Percentiles rank a stretch among this genome's conserved stretches.
These are phyloP conservation scores for Phytophthora podocarpi DNA, from an alignment of 352 stramenopile species.

Conservation along the genomic window DNA sequence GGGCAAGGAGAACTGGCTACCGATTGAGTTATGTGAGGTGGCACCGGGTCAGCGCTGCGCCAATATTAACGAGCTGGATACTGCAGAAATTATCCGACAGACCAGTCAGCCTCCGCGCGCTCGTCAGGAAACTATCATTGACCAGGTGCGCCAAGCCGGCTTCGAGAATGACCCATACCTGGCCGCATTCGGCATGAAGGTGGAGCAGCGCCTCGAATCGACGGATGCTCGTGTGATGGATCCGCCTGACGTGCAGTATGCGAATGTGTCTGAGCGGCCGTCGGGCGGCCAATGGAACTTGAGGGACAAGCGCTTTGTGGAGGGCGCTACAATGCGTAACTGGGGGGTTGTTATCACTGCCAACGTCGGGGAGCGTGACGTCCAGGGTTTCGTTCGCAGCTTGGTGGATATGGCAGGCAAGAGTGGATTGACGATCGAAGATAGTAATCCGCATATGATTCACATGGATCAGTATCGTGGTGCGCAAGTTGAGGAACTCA, in stretches of 20 bases:
- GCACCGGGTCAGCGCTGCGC: slow-evolving; percentile 68
- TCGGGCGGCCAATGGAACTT: slow-evolving; percentile 77
- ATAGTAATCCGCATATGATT: slow-evolving; percentile 47
- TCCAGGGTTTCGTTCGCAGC: slow-evolving; percentile 50
- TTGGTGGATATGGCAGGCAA: slow-evolving; percentile 43
- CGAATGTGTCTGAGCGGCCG: slow-evolving; percentile 62
- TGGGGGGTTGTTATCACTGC: slow-evolving; percentile 65
- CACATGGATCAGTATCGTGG: slow-evolving; percentile 44
- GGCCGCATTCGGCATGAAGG: slow-evolving; percentile 61
- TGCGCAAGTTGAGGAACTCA: slow-evolving; percentile 59
- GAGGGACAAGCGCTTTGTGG: slow-evolving; percentile 70
- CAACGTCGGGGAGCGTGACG: slow-evolving; percentile 37
- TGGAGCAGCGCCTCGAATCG: slow-evolving; percentile 56
- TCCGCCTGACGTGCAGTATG: slow-evolving; percentile 69
- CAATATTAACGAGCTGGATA: slow-evolving; percentile 82
- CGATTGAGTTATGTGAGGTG: slow-evolving; percentile 85
- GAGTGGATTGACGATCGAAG: slow-evolving; percentile 45
- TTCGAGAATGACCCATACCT: slow-evolving; percentile 79
- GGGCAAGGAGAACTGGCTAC: slow-evolving; percentile 64
- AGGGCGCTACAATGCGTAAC: slow-evolving; percentile 49
- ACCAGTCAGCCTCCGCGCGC: slow-evolving; percentile 55
- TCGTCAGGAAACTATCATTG: slow-evolving; percentile 61
- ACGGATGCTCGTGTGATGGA: slow-evolving; percentile 57
- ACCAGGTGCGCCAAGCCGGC: slow-evolving; percentile 62
- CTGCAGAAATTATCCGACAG: slow-evolving; percentile 82